Conservation (phyloP, 352 stramenopile genomes). For the Phytophthora chlamydospora region DNA sequence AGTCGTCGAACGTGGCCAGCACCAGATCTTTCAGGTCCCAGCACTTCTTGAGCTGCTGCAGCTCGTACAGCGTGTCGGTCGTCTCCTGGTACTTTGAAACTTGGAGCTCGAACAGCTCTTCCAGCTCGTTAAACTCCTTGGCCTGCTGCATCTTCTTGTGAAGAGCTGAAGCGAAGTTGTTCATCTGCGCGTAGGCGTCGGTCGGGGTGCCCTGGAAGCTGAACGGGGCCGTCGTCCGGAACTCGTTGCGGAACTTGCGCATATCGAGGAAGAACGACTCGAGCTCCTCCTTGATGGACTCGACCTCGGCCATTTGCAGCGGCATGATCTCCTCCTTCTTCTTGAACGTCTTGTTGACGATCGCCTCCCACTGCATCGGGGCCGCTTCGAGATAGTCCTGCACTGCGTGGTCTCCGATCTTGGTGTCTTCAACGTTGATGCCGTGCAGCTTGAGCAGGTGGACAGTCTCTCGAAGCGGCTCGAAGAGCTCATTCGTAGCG, state of each 20-base stretch:
- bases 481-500: slow-evolving; percentile 93
- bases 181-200: slow-evolving; percentile 88
- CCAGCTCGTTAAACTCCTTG: slow-evolving; percentile 86
- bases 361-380: slow-evolving; percentile 96
- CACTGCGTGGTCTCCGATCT: slow-evolving; percentile 80
- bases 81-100: slow-evolving; percentile 90
- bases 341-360: slow-evolving; percentile 98
- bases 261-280: slow-evolving; percentile 95
- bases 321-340: slow-evolving; percentile 99
- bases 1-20: slow-evolving; percentile 83
- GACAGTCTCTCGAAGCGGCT: slow-evolving; percentile 93
- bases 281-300: slow-evolving; percentile 93
- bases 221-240: slow-evolving; percentile 95
- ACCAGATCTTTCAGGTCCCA: slow-evolving; percentile 89
- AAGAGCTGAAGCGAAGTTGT: slow-evolving; percentile 67
- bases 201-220: slow-evolving; percentile 86
- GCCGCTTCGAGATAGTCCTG: slow-evolving; percentile 95
- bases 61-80: slow-evolving; percentile 86
- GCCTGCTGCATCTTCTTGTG: slow-evolving; percentile 85
- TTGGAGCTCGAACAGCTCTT: slow-evolving; percentile 89
- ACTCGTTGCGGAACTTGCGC: slow-evolving; percentile 95
- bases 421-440: slow-evolving; percentile 91
- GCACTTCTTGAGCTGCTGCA: slow-evolving; percentile 88
- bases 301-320: slow-evolving; percentile 96
- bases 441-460: slow-evolving; percentile 95